These are phyloP conservation scores for Biancaea sappan DNA, from an alignment of 306 rosid genomes.

Conservation along the genomic window DNA sequence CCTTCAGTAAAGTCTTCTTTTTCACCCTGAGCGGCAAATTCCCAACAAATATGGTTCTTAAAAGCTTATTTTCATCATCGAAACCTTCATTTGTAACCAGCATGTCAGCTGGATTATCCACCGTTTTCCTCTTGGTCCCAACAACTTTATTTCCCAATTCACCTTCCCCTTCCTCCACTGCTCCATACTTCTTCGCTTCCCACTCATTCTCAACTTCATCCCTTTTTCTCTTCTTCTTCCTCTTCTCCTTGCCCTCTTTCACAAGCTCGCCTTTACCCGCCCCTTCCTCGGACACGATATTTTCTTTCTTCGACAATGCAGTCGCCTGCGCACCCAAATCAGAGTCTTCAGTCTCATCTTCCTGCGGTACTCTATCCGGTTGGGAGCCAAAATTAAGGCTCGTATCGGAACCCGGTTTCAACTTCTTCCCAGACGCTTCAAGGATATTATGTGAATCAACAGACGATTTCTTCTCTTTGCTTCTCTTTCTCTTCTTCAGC, in stretches of 20 bases:
- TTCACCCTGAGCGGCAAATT: slow-evolving; percentile 79
- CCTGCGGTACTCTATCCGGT: not conserved
- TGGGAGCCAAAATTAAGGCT: slow-evolving; percentile 8
- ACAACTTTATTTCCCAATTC: slow-evolving; percentile 42
- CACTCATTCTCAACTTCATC: slow-evolving; percentile 86
- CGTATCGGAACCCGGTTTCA: slow-evolving; percentile 23
- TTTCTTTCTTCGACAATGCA: not conserved
- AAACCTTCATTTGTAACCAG: slow-evolving; percentile 79
- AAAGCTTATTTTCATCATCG: slow-evolving; percentile 81
- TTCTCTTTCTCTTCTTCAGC: slow-evolving; percentile 46
- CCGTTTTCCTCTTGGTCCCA: slow-evolving; percentile 78
- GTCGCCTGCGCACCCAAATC: slow-evolving; percentile 9
- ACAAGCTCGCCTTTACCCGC: not conserved
- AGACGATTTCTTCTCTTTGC: slow-evolving; percentile 33
- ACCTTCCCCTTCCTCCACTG: slow-evolving; percentile 31
- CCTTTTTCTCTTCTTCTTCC: slow-evolving; percentile 80
- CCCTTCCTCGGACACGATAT: not conserved
- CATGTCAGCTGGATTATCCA: slow-evolving; percentile 71
- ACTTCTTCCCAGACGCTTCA: slow-evolving; percentile 51
- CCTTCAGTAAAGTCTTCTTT: slow-evolving; percentile 74
- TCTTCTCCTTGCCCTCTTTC: slow-evolving; percentile 24
- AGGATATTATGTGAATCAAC: slow-evolving; percentile 19
- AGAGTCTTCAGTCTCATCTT: slow-evolving; percentile 10
- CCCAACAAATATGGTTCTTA: slow-evolving; percentile 95
- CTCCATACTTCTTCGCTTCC: slow-evolving; percentile 75